Percentiles rank a stretch among this genome's conserved stretches.
phyloP scores from a whole-genome alignment of 352 stramenopile species.

The Blastocystis sp. region DNA sequence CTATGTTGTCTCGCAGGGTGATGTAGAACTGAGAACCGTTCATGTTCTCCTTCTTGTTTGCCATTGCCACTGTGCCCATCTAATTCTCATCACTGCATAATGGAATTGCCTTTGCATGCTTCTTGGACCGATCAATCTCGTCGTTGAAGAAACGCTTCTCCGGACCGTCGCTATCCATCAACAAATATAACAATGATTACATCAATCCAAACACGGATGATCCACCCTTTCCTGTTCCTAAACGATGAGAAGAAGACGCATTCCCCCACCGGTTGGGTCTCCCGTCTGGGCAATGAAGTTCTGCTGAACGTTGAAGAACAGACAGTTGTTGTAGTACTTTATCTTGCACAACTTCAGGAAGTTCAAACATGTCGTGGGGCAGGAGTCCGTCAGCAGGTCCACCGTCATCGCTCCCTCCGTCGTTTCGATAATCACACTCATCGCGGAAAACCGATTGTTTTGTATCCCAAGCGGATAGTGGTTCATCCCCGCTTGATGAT shows the following conservation, averaged over 20 bases:
- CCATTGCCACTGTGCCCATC: slow-evolving; percentile 79
- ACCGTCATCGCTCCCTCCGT: slow-evolving; percentile 84
- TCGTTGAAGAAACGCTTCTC: slow-evolving; percentile 73
- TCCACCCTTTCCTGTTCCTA: slow-evolving; percentile 85
- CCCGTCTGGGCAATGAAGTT: slow-evolving; percentile 87
- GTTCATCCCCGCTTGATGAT: too few relatives aligned
- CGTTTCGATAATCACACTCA: slow-evolving; percentile 89
- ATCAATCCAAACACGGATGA: slow-evolving; percentile 89
- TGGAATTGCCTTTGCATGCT: slow-evolving; percentile 66
- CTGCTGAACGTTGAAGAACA: slow-evolving; percentile 93
- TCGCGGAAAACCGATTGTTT: slow-evolving; percentile 70
- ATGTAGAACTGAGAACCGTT: slow-evolving; percentile 92
- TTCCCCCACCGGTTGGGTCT: slow-evolving; percentile 79
- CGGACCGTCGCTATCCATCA: slow-evolving; percentile 16
- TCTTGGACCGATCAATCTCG: slow-evolving; percentile 72
- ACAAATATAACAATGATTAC: slow-evolving; percentile 73
- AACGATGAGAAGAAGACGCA: background rate
- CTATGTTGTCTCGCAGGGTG: slow-evolving; percentile 85
- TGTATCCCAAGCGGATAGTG: too few relatives aligned
- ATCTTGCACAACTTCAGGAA: slow-evolving; percentile 89
- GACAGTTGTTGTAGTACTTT: slow-evolving; percentile 87
- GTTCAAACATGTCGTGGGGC: slow-evolving; percentile 81
- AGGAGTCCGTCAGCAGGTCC: slow-evolving; percentile 83
- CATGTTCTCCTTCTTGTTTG: slow-evolving; percentile 78
- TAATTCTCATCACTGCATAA: slow-evolving; percentile 60